Conservation (phyloP, 306 rosid genomes). For the Dalbergia cochinchinensis region DNA sequence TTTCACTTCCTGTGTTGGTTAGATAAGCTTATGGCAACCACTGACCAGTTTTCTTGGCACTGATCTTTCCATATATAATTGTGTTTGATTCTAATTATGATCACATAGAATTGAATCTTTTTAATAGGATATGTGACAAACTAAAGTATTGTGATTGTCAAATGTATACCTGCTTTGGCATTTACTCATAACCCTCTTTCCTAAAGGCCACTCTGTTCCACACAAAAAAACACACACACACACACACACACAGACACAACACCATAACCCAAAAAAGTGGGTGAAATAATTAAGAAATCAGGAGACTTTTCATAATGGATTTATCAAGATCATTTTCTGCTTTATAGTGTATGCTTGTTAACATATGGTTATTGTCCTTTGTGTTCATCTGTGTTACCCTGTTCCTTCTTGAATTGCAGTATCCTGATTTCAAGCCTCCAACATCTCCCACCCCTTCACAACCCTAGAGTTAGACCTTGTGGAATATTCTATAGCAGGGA, state of each 20-base stretch:
- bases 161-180: not conserved
- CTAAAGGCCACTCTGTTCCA: too few species aligned
- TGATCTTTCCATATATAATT: conserved; percentile 35
- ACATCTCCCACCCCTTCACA: conserved; percentile 91
- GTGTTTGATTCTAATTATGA: conserved; percentile 28
- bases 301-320: not conserved
- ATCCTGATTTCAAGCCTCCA: conserved; percentile 98
- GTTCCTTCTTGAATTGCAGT: conserved; percentile 60
- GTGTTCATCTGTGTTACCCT: not conserved
- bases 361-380: conserved; percentile 23
- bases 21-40: conserved; percentile 9
- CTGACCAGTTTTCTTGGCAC: conserved; percentile 30
- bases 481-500: conserved; percentile 41
- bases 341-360: conserved; percentile 6
- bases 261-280: not conserved
- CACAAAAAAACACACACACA: too few species aligned
- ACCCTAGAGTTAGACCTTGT: conserved; percentile 62
- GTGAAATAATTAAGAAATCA: not conserved
- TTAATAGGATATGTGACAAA: not conserved
- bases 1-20: conserved; percentile 40
- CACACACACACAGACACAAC: too few species aligned
- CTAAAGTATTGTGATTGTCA: conserved; percentile 2
- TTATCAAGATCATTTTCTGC: conserved; percentile 13
- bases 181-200: too few species aligned
- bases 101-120: conserved; percentile 2